phyloP scores from a whole-genome alignment of 2,329 filamentous ascomycete genomes.

The Aspergillus eucalypticola region DNA sequence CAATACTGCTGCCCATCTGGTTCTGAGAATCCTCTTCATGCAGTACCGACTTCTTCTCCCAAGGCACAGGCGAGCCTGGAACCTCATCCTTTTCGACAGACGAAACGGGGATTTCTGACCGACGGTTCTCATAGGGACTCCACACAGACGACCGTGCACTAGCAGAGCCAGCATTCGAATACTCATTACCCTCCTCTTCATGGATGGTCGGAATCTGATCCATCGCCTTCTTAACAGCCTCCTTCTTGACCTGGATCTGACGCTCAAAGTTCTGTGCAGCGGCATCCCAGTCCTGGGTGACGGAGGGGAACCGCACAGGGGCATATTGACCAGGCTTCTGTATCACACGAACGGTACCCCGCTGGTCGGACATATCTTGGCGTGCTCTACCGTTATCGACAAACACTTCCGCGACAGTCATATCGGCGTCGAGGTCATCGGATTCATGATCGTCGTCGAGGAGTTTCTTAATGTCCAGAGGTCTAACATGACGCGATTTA shows the following conservation, averaged over 20 bases:
- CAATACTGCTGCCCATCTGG: slow-evolving; percentile 4
- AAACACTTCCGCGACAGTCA: slow-evolving; percentile 42
- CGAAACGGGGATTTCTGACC: slow-evolving; percentile 26
- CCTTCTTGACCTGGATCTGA: slow-evolving; percentile 17
- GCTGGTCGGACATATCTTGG: slow-evolving; percentile 38
- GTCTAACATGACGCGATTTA: slow-evolving; percentile 21
- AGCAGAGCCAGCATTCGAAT: neutral
- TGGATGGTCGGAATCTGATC: slow-evolving; percentile 22
- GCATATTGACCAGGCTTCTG: slow-evolving; percentile 30
- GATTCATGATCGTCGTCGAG: slow-evolving; percentile 37
- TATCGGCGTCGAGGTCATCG: slow-evolving; percentile 33
- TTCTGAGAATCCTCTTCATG: slow-evolving; percentile 5
- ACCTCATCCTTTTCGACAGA: slow-evolving; percentile 30
- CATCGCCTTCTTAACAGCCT: slow-evolving; percentile 10
- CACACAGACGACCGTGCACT: neutral
- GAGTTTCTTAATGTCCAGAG: slow-evolving; percentile 39
- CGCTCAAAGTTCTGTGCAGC: slow-evolving; percentile 25
- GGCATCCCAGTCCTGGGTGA: slow-evolving; percentile 38
- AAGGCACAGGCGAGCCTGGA: slow-evolving; percentile 20
- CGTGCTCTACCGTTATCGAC: slow-evolving; percentile 39
- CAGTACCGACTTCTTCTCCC: neutral
- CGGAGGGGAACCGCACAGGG: slow-evolving; percentile 35
- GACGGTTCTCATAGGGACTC: slow-evolving; percentile 8
- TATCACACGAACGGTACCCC: slow-evolving; percentile 35
- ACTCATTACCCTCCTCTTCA: slow-evolving; percentile 15